Evolutionary conservation across 1,284 basidiomycete genomes (phyloP).

Genomic region (Kalmanozyma brasiliensis): DNA sequence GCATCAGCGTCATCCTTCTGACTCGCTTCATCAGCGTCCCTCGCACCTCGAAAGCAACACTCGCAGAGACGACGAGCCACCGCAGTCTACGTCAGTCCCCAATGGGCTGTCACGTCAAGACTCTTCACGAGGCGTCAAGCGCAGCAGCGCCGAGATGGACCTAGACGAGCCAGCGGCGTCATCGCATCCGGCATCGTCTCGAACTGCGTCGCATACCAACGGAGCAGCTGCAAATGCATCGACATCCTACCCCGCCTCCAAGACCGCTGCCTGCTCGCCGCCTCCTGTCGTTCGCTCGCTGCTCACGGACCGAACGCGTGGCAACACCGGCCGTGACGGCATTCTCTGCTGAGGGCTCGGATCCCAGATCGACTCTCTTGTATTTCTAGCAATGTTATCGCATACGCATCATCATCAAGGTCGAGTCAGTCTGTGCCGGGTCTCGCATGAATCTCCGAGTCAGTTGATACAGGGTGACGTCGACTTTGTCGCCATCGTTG

Average conservation of each 20-base stretch:
- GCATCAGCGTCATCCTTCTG: slow-evolving; percentile 12
- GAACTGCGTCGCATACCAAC: not conserved
- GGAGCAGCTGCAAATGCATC: not conserved
- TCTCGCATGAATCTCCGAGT: too few relatives aligned
- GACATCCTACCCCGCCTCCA: slow-evolving; percentile 12
- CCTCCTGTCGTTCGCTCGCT: slow-evolving; percentile 20
- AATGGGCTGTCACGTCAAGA: slow-evolving; percentile 4
- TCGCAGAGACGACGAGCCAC: not conserved
- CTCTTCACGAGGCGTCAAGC: slow-evolving; percentile 18
- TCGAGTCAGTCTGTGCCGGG: too few relatives aligned
- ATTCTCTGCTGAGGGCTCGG: slow-evolving; percentile 22
- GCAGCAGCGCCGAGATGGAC: slow-evolving; percentile 39
- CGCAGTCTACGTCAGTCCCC: not conserved
- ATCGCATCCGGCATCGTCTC: slow-evolving; percentile 2
- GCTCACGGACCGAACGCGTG: slow-evolving; percentile 21
- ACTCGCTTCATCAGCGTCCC: slow-evolving; percentile 14
- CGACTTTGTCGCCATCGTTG: too few relatives aligned
- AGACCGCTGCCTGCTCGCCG: slow-evolving; percentile 16
- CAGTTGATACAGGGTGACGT: too few relatives aligned
- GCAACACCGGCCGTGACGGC: slow-evolving; percentile 29
- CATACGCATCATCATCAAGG: too few relatives aligned
- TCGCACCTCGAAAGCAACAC: slow-evolving; percentile 17
- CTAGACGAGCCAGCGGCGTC: slow-evolving; percentile 13
- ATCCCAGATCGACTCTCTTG: not conserved
- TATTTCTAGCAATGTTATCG: not conserved